Evolutionary conservation across 306 rosid species (phyloP).

Genomic region (Prinsepia uniflora): DNA sequence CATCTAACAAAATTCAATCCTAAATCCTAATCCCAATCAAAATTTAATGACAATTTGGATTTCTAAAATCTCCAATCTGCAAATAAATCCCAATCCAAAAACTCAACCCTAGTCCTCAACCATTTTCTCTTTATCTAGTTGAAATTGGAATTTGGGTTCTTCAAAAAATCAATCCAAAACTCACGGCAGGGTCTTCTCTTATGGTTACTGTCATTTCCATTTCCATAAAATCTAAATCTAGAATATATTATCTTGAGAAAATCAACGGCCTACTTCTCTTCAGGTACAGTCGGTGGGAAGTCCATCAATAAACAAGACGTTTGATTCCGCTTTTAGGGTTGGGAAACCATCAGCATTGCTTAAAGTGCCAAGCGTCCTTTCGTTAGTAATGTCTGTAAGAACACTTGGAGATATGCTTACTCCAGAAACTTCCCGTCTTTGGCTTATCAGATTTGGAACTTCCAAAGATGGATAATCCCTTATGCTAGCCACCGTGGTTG

Average conservation of each 20-base stretch:
- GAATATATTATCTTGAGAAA: constrained; percentile 16
- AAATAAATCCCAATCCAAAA: too few relatives aligned
- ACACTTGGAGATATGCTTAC: constrained; percentile 31
- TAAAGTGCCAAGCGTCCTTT: constrained; percentile 35
- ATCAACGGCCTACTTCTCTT: constrained; percentile 93
- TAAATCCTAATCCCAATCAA: too few relatives aligned
- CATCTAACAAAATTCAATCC: too few relatives aligned
- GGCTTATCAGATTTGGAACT: constrained; percentile 21
- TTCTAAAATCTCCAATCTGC: too few relatives aligned
- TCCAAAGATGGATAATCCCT: constrained; percentile 38
- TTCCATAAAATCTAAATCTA: constrained; percentile 17
- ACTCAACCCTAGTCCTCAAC: too few relatives aligned
- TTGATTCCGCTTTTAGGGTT: constrained; percentile 45
- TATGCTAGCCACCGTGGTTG: constrained; percentile 20
- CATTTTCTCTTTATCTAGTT: too few relatives aligned
- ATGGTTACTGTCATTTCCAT: constrained; percentile 6
- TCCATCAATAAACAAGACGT: constrained; percentile 61
- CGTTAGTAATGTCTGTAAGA: constrained; percentile 32
- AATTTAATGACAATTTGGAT: too few relatives aligned
- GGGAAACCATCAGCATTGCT: constrained; percentile 31
- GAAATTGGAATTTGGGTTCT: too few relatives aligned
- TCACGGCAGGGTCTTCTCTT: too few relatives aligned
- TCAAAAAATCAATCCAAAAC: too few relatives aligned
- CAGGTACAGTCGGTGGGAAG: constrained; percentile 79
- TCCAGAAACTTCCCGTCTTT: constrained; percentile 32